Percentiles rank a stretch among this genome's conserved stretches.
These are phyloP conservation scores for Globisporangium perplexum DNA, from an alignment of 352 stramenopile species.

Conservation along the genomic window DNA sequence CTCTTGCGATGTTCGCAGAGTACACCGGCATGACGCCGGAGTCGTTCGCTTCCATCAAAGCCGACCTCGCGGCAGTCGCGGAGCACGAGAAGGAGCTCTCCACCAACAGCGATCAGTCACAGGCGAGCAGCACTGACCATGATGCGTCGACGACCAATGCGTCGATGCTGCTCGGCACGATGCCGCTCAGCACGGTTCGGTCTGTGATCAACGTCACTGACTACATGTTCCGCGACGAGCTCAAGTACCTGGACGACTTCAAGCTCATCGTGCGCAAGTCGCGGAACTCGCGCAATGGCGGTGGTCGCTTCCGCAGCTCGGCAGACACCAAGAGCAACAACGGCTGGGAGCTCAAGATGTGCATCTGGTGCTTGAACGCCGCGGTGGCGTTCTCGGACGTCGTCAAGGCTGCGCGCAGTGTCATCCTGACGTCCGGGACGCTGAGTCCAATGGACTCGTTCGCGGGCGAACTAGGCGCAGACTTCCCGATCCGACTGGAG, in stretches of 20 bases:
- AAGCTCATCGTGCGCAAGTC: constrained; percentile 59
- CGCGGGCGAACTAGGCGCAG: constrained; percentile 66
- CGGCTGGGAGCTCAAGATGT: constrained; percentile 68
- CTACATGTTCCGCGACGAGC: constrained; percentile 75
- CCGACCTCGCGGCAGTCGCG: constrained; percentile 34
- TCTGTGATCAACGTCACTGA: constrained; percentile 62
- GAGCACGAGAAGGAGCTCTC: constrained; percentile 57
- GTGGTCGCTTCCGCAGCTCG: constrained; percentile 15
- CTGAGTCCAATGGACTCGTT: constrained; percentile 88
- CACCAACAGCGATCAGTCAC: constrained; percentile 16
- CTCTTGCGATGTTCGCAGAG: constrained; percentile 66
- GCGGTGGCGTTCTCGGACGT: constrained; percentile 82
- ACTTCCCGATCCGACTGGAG: constrained; percentile 79
- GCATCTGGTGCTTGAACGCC: constrained; percentile 83
- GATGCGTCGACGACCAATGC: constrained; percentile 14
- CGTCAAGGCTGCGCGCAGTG: constrained; percentile 46
- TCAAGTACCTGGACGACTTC: constrained; percentile 82
- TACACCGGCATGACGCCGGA: constrained; percentile 48
- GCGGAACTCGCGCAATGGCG: constrained; percentile 8
- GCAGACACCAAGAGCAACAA: constrained; percentile 16
- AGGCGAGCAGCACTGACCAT: constrained; percentile 13
- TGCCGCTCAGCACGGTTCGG: constrained; percentile 53
- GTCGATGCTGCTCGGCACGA: constrained; percentile 30
- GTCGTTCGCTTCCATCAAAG: constrained; percentile 34
- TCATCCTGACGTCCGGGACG: constrained; percentile 83